Percentiles rank a stretch among this genome's conserved stretches.
These are phyloP conservation scores for Arxiozyma slooffiae DNA, from an alignment of 1,139 yeast species.

Conservation along the genomic window DNA sequence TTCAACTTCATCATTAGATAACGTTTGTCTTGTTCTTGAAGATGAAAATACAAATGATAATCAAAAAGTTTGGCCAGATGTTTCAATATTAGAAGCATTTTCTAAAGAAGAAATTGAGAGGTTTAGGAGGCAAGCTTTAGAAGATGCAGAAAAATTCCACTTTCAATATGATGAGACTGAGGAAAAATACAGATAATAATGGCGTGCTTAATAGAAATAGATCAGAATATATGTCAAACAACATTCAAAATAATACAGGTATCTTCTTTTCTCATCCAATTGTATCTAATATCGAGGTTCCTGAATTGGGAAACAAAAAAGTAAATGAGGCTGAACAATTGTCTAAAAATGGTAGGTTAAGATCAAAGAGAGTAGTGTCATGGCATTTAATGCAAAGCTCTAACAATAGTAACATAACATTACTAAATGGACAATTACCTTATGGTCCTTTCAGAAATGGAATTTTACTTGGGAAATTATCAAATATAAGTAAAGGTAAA, in stretches of 20 bases:
- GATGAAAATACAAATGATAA: conserved; percentile 36
- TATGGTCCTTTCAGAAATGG: not conserved
- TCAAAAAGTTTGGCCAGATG: conserved; percentile 65
- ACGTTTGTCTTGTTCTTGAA: conserved; percentile 75
- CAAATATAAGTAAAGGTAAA: not conserved
- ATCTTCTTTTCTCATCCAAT: conserved; percentile 35
- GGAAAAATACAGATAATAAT: conserved; percentile 18
- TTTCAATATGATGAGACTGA: conserved; percentile 30
- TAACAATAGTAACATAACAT: not conserved
- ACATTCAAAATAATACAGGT: conserved; percentile 14
- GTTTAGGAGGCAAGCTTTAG: conserved; percentile 36
- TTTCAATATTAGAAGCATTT: conserved; percentile 62
- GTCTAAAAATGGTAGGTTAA: conserved; percentile 43
- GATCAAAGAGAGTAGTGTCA: conserved; percentile 70
- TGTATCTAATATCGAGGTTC: conserved; percentile 36
- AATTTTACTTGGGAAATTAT: not conserved
- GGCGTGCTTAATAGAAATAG: not conserved
- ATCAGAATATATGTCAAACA: conserved; percentile 10
- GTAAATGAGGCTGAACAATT: conserved; percentile 59
- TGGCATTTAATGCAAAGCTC: conserved; percentile 45
- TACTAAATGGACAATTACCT: not conserved
- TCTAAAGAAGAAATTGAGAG: conserved; percentile 57
- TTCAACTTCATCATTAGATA: conserved; percentile 66
- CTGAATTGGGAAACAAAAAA: conserved; percentile 36
- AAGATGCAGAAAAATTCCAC: conserved; percentile 35